phyloP scores from a whole-genome alignment of 768 basidiomycete species.

The Tulasnella sp. region DNA sequence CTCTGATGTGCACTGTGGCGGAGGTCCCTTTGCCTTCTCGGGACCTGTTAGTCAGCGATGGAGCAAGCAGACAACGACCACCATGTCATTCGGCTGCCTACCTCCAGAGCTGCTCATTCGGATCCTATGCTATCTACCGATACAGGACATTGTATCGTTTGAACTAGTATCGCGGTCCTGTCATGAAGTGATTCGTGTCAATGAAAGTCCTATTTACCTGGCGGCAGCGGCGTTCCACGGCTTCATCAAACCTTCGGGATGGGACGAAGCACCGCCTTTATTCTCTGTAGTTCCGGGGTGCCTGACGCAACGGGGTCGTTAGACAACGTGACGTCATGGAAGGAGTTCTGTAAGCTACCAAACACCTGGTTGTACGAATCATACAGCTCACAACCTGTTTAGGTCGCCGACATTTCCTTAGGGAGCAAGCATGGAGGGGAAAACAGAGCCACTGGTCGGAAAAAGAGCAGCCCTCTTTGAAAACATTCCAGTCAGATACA shows the following conservation, averaged over 20 bases:
- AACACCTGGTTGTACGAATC: not conserved
- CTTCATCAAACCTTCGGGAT: conserved; percentile 31
- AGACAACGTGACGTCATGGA: conserved; percentile 44
- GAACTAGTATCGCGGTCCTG: conserved; percentile 40
- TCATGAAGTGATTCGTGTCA: conserved; percentile 40
- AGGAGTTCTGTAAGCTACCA: conserved; percentile 47
- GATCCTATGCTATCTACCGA: conserved; percentile 44
- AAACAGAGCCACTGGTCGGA: not conserved
- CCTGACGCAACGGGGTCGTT: conserved; percentile 35
- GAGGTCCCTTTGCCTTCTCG: not conserved
- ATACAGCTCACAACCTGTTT: not conserved
- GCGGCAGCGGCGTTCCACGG: conserved; percentile 47
- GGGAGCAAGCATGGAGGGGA: conserved; percentile 10
- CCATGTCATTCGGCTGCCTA: conserved; percentile 37
- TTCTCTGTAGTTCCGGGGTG: conserved; percentile 30
- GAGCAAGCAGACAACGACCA: not conserved
- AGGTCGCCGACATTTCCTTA: conserved; percentile 2
- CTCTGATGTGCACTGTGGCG: not conserved
- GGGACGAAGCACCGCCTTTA: not conserved
- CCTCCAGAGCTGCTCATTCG: conserved; percentile 53
- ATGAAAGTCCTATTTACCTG: conserved; percentile 51
- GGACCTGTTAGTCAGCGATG: not conserved
- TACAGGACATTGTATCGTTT: conserved; percentile 38
- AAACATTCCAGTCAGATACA: not conserved
- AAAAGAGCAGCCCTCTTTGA: not conserved